These are phyloP conservation scores for Panicum virgatum DNA, from an alignment of 202 grass and related monocot genomes.

Conservation along the genomic window DNA sequence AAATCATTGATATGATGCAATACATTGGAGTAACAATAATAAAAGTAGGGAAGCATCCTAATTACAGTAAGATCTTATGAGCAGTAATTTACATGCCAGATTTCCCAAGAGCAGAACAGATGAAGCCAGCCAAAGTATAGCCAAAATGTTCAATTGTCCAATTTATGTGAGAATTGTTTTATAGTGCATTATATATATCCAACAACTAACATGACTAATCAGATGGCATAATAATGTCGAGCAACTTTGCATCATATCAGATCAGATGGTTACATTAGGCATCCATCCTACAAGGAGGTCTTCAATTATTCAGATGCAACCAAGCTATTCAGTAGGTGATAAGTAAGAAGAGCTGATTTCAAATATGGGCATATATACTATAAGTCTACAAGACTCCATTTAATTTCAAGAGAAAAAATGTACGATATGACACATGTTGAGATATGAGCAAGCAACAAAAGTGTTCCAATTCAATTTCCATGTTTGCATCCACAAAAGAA, in stretches of 20 bases:
- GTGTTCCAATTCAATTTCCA: not conserved
- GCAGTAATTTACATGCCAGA: not conserved
- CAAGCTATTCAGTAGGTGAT: not conserved
- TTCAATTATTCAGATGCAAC: not conserved
- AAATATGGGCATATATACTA: too few relatives aligned
- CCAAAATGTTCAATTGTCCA: too few relatives aligned
- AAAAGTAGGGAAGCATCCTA: too few relatives aligned
- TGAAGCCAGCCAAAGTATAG: not conserved
- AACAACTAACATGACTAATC: too few relatives aligned
- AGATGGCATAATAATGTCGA: too few relatives aligned
- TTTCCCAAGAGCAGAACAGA: not conserved
- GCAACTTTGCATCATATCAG: too few relatives aligned
- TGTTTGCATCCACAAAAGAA: not conserved
- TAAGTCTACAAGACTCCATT: too few relatives aligned
- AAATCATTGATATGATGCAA: not conserved
- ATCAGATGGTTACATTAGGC: too few relatives aligned
- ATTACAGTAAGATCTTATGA: not conserved
- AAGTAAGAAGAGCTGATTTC: not conserved
- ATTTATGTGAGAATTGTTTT: too few relatives aligned
- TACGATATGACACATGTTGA: not conserved
- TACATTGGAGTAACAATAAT: not conserved
- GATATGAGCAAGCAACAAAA: not conserved
- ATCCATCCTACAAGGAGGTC: not conserved
- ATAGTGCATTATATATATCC: too few relatives aligned
- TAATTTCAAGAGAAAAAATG: too few relatives aligned